Base-by-base conservation (phyloP, 2,329 filamentous ascomycete species). In the Fusarium cyanostomum region DNA sequence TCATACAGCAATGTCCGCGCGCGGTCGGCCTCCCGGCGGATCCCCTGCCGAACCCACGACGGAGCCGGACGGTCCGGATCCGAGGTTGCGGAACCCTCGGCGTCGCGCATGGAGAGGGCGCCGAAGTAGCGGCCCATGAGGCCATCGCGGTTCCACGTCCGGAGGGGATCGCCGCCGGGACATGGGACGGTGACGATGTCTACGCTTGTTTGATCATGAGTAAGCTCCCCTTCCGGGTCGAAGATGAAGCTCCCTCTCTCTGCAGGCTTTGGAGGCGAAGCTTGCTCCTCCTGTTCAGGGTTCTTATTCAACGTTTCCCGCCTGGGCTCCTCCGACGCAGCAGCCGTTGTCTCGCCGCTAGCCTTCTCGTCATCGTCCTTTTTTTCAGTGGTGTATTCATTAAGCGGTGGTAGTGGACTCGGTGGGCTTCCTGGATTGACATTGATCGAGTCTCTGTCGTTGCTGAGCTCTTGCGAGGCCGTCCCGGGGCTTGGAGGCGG, bases 151-250 rank as follows among this genome's bases (percentile, higher is more conserved):
- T 76, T 81, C 84, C 84, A 86, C 18, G 82, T 84, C 21, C 81
- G 77, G n/a, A 84, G 71, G 1, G 82, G 77, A 34, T 84, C 79
- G 0, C 80, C 83, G 0, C 83, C 84, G 0, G 83, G 80, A 59
- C 84, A 86, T 0, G 84, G 82, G 7, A 86, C 79, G 7, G 82
- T 79, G 34, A 86, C 76, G 38, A 86, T 75, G 52, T 86, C 84
- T 42, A 84, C 82, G 4, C 75, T 78, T 1, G 84, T 86, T 65
- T 84, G 79, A 56, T 86, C 84, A 63, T 84, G 72, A 3, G 77
- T 79, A 30, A 72, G 62, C 24, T 73, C 66, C 13, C 77, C 77
- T 6, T 62, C 68, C 0, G 77, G 77, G 45, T 79, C 77, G 30
- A 78, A 57, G 16, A 64, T 70, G 62, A 79, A 77, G 34, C 72